phyloP scores from a whole-genome alignment of 257 asterid genomes.

The Oldenlandia corymbosa region DNA sequence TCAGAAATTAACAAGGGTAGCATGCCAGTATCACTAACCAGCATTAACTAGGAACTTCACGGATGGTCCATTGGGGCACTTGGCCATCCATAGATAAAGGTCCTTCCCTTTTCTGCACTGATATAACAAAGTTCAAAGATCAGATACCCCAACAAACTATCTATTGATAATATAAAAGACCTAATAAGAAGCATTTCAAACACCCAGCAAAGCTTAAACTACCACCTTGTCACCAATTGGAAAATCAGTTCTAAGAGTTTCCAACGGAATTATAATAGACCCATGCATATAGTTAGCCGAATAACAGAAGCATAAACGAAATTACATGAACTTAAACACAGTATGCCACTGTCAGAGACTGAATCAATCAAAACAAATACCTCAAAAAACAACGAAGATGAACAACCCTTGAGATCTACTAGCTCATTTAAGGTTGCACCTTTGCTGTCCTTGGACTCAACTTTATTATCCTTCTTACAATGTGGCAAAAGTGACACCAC shows the following conservation, averaged over 20 bases:
- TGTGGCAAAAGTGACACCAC: conserved; percentile 84
- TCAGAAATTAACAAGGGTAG: conserved; percentile 6
- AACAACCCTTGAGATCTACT: conserved; percentile 83
- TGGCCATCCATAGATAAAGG: conserved; percentile 94
- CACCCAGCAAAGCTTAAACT: background rate
- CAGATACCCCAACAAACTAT: background rate
- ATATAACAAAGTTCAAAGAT: conserved; percentile 13
- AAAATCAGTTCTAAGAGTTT: background rate
- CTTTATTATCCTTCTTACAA: conserved; percentile 87
- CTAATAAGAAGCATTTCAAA: background rate
- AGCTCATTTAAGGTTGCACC: conserved; percentile 89
- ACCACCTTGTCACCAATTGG: background rate
- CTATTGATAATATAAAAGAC: background rate
- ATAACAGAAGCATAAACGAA: background rate
- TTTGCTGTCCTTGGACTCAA: conserved; percentile 85
- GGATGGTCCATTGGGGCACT: conserved; percentile 96
- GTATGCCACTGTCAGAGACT: background rate
- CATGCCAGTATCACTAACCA: conserved; percentile 34
- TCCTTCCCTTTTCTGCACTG: conserved; percentile 98
- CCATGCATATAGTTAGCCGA: background rate
- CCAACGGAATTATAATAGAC: background rate
- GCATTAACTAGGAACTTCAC: conserved; percentile 95
- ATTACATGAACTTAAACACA: background rate
- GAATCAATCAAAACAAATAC: conserved; percentile 25
- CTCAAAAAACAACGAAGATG: conserved; percentile 94